Conservation (phyloP, 2,329 filamentous ascomycete species). For the Scytalidium sp. region DNA sequence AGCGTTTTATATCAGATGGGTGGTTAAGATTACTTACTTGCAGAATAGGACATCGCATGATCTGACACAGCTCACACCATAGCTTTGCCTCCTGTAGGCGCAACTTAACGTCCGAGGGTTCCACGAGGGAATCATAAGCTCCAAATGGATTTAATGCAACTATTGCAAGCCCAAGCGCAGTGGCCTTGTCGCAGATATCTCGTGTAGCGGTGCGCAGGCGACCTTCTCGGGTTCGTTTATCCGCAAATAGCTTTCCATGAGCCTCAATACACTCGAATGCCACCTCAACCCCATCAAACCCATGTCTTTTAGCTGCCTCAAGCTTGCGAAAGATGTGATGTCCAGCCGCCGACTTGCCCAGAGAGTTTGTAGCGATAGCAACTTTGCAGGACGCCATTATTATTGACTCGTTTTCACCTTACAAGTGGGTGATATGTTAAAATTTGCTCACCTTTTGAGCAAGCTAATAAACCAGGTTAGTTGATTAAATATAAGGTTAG, state of each 20-base stretch:
- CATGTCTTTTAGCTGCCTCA: conserved; percentile 17
- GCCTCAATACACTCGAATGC: conserved; percentile 33
- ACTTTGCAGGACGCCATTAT: conserved; percentile 8
- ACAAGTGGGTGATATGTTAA: too few species aligned
- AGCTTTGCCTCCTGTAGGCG: conserved; percentile 12
- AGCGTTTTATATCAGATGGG: too few species aligned
- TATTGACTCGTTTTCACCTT: too few species aligned
- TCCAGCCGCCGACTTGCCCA: conserved; percentile 13
- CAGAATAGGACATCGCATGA: conserved; percentile 12
- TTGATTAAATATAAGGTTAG: too few species aligned
- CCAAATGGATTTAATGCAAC: conserved; percentile 3
- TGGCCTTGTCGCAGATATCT: background rate
- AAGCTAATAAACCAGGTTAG: too few species aligned
- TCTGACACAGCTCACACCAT: conserved; percentile 12
- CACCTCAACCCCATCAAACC: conserved; percentile 33
- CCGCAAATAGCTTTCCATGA: background rate
- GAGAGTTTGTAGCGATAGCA: conserved; percentile 12
- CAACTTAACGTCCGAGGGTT: conserved; percentile 2
- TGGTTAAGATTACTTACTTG: conserved; percentile 12
- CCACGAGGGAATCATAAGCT: conserved; percentile 5
- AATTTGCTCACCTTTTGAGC: too few species aligned
- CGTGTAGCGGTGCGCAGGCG: background rate
- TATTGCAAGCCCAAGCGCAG: conserved; percentile 4
- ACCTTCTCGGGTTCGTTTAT: background rate
- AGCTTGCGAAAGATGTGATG: conserved; percentile 14